Evolutionary conservation across 345 rosid species (phyloP), one percentile per base, ranked within the genome.

Genomic region (Bruguiera parviflora): DNA sequence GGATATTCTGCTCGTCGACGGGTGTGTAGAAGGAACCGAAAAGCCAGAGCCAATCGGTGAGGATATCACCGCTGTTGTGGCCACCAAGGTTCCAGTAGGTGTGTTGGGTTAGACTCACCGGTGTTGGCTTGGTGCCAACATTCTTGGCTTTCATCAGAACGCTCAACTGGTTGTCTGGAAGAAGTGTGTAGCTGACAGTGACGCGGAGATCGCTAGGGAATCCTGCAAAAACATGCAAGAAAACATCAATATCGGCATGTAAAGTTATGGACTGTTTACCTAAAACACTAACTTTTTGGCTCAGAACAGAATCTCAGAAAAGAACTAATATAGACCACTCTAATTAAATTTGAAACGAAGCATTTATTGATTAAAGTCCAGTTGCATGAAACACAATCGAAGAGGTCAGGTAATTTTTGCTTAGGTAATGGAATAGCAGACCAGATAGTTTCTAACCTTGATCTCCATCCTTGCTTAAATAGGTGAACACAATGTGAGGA

Each of bases 11-110:
- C 53, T 73, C 67, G 28, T 94, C 86, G 0, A 86, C 87, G 0
- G 88, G 87, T 0, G 95, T 91, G 78, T 81, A 85, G 18, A 56
- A 62, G 58, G 96, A 84, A 4, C 81, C 92, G 1, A 83, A 81
- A 43, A 91, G 80, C 61, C 81, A 88, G 63, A 91, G 68, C 58
- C 85, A 76, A 47, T 84, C 73, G 0, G 87, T 82, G 25, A 91
- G 70, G 75, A 94, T 81, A 31, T 84, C 81, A 0, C 95, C 95
- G 10, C 84, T 75, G 71, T 80, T 75, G 73, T 91, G 96, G 25
- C 94, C 92, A 53, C 90, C 89, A 16, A 94, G 87, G 81, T 94
- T 94, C 95, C 95, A 94, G 66, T 89, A 94, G 13, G 84, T 68
- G 49, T 94, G 96, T 25, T 88, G 89, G 52, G 95, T 96, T 31